Percentiles rank a stretch among this genome's conserved stretches.
Evolutionary conservation across 495 filamentous ascomycete species (phyloP).

Genomic region (Daldinia childiae): DNA sequence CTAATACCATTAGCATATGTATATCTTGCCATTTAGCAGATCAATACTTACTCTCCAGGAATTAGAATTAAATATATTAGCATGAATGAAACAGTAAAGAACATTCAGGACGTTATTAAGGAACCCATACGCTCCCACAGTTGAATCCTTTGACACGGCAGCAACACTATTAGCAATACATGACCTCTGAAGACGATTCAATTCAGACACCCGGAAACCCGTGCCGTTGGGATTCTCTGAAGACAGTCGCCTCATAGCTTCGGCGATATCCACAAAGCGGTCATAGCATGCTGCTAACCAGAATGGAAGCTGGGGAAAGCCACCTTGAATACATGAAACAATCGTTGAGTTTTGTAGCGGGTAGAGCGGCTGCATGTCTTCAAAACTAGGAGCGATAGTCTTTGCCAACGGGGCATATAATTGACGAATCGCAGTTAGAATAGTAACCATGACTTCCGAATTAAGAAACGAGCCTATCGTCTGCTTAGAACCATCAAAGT

Average conservation of each 20-base stretch:
- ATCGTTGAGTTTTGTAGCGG: slow-evolving; percentile 71
- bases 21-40: background rate
- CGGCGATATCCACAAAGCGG: slow-evolving; percentile 56
- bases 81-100: slow-evolving; percentile 47
- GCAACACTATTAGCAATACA: slow-evolving; percentile 65
- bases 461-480: slow-evolving; percentile 11
- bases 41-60: slow-evolving; percentile 48
- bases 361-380: slow-evolving; percentile 61
- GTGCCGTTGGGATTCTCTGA: slow-evolving; percentile 48
- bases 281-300: slow-evolving; percentile 63
- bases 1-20: slow-evolving; percentile 38
- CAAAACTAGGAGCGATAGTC: slow-evolving; percentile 19
- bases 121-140: slow-evolving; percentile 57
- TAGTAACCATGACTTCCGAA: slow-evolving; percentile 19
- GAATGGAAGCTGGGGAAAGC: slow-evolving; percentile 46
- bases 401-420: slow-evolving; percentile 23
- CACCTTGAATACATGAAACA: slow-evolving; percentile 51
- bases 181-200: slow-evolving; percentile 77
- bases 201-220: slow-evolving; percentile 64
- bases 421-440: slow-evolving; percentile 31
- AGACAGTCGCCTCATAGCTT: slow-evolving; percentile 43
- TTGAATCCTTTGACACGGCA: slow-evolving; percentile 71
- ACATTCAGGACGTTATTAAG: slow-evolving; percentile 46
- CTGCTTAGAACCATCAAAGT: background rate
- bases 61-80: slow-evolving; percentile 32